Evolutionary conservation across 1,284 basidiomycete species (phyloP).

Genomic region (Blastosporella zonata): DNA sequence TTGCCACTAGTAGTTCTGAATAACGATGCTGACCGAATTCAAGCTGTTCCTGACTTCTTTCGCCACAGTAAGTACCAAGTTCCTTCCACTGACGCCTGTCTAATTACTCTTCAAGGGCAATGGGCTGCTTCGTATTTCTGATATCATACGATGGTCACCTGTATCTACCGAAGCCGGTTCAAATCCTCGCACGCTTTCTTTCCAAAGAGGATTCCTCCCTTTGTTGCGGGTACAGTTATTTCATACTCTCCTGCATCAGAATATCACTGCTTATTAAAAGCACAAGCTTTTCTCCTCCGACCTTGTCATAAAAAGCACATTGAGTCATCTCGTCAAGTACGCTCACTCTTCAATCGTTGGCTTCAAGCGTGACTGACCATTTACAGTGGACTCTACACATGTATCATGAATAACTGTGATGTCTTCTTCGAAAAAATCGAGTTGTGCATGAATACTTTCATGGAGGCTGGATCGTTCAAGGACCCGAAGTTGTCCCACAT

Average conservation of each 20-base stretch:
- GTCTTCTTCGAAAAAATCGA: slow-evolving; percentile 41
- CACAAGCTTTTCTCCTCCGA: slow-evolving; percentile 61
- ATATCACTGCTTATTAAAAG: slow-evolving; percentile 1
- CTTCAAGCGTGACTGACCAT: background rate
- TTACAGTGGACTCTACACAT: slow-evolving; percentile 49
- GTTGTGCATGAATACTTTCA: slow-evolving; percentile 40
- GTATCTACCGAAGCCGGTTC: slow-evolving; percentile 39
- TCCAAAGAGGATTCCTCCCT: slow-evolving; percentile 58
- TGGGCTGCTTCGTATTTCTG: slow-evolving; percentile 46
- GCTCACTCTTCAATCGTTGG: slow-evolving; percentile 16
- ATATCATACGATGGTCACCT: slow-evolving; percentile 46
- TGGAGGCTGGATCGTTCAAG: slow-evolving; percentile 37
- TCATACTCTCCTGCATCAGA: background rate
- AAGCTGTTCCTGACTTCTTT: slow-evolving; percentile 45
- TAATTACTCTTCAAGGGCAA: slow-evolving; percentile 38
- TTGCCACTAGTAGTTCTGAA: background rate
- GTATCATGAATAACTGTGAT: slow-evolving; percentile 51
- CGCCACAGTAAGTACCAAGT: slow-evolving; percentile 32
- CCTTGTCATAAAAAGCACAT: slow-evolving; percentile 58
- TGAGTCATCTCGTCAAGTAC: slow-evolving; percentile 56
- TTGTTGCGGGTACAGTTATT: slow-evolving; percentile 47
- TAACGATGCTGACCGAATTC: slow-evolving; percentile 4
- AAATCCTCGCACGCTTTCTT: slow-evolving; percentile 43
- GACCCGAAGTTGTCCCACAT: slow-evolving; percentile 28
- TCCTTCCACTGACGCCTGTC: background rate